Conservation (phyloP, 1,139 yeast species). For the Diutina neorugosa region DNA sequence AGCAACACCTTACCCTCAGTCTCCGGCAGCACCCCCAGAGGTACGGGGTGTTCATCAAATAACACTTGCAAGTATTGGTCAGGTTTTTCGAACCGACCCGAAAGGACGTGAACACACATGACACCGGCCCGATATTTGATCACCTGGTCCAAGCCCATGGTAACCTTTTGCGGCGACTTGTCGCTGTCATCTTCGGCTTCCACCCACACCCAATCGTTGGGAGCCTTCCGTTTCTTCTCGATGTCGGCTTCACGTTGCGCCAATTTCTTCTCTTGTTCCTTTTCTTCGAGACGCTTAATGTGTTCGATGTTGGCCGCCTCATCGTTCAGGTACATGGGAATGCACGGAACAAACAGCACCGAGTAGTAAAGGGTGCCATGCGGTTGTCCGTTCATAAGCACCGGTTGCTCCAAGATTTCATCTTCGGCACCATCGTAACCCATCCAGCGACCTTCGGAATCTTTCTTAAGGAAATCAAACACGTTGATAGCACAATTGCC, state of each 20-base stretch:
- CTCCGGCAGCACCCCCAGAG: conserved; percentile 42
- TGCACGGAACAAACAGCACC: conserved; percentile 49
- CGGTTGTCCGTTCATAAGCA: conserved; percentile 29
- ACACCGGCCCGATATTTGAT: conserved; percentile 50
- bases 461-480: conserved; percentile 36
- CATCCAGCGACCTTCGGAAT: conserved; percentile 30
- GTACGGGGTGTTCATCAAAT: conserved; percentile 52
- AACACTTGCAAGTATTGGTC: conserved; percentile 44
- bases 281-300: conserved; percentile 20
- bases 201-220: conserved; percentile 54
- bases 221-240: conserved; percentile 32
- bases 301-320: conserved; percentile 34
- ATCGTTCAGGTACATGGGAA: conserved; percentile 40
- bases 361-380: conserved; percentile 45
- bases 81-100: conserved; percentile 35
- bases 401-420: conserved; percentile 30
- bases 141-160: conserved; percentile 41
- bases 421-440: conserved; percentile 40
- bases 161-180: conserved; percentile 31
- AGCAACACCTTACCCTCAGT: conserved; percentile 28
- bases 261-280: conserved; percentile 18
- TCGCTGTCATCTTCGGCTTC: conserved; percentile 38
- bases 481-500: conserved; percentile 46
- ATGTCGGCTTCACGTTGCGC: conserved; percentile 13
- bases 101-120: conserved; percentile 37